Percentiles rank a stretch among this genome's conserved stretches.
Conservation (phyloP, 2,329 filamentous ascomycete species). For the Aspergillus sp. region DNA sequence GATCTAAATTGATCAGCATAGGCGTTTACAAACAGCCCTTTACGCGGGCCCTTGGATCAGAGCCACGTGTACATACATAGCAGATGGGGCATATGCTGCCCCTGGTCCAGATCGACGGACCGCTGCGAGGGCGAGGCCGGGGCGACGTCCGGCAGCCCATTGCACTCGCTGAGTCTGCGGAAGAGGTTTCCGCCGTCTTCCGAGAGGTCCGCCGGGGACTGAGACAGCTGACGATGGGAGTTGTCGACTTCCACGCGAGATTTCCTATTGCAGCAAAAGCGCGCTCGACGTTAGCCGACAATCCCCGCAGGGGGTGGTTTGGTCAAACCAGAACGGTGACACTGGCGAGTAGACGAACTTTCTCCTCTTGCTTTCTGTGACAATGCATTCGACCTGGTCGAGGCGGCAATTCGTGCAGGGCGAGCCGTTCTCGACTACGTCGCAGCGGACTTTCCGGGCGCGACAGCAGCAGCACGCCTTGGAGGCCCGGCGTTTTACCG, state of each 20-base stretch:
- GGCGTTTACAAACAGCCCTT: not conserved
- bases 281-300: slow-evolving; percentile 12
- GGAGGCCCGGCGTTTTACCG: slow-evolving; percentile 81
- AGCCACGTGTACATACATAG: slow-evolving; percentile 52
- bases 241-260: slow-evolving; percentile 40
- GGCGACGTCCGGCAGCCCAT: slow-evolving; percentile 30
- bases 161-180: slow-evolving; percentile 26
- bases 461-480: slow-evolving; percentile 88
- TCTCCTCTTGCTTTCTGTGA: slow-evolving; percentile 79
- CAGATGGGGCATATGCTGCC: slow-evolving; percentile 63
- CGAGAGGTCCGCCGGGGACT: slow-evolving; percentile 33
- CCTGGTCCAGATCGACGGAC: slow-evolving; percentile 47
- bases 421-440: slow-evolving; percentile 81
- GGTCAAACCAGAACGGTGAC: slow-evolving; percentile 7
- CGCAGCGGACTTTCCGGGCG: slow-evolving; percentile 86
- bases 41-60: not conserved
- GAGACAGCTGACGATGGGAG: slow-evolving; percentile 27
- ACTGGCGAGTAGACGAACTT: slow-evolving; percentile 35
- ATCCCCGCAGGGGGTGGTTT: slow-evolving; percentile 4
- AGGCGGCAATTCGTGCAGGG: slow-evolving; percentile 82
- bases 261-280: slow-evolving; percentile 31
- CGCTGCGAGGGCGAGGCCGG: slow-evolving; percentile 46
- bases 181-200: slow-evolving; percentile 33
- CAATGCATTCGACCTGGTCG: slow-evolving; percentile 54
- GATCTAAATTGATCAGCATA: slow-evolving; percentile 23